phyloP scores from a whole-genome alignment of 495 filamentous ascomycete species.

The Staphylotrichum tortipilum region DNA sequence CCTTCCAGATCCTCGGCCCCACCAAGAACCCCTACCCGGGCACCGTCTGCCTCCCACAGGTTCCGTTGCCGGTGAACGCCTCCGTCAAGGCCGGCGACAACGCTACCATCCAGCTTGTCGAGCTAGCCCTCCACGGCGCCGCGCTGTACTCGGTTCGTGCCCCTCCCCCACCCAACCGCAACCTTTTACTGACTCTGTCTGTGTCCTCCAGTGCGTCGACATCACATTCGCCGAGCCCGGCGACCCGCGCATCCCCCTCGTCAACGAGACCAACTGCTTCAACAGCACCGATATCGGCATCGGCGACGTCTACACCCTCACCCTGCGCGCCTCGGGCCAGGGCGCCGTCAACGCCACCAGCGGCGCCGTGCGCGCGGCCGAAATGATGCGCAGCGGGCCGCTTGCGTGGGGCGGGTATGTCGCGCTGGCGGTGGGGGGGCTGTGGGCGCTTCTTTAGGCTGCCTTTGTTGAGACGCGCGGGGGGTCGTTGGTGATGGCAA shows the following conservation, averaged over 20 bases:
- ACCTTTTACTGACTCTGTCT: background rate
- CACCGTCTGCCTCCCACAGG: conserved; percentile 80
- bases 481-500: background rate
- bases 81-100: conserved; percentile 72
- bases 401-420: conserved; percentile 29
- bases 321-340: conserved; percentile 29
- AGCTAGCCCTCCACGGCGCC: conserved; percentile 83
- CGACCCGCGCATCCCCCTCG: conserved; percentile 54
- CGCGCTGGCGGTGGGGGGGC: conserved; percentile 25
- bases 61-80: conserved; percentile 70
- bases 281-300: conserved; percentile 70
- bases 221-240: conserved; percentile 64
- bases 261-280: conserved; percentile 74
- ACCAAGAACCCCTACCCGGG: conserved; percentile 73
- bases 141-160: conserved; percentile 77
- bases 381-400: conserved; percentile 5
- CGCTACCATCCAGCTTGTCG: conserved; percentile 90
- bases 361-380: conserved; percentile 6
- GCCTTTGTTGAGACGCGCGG: no score
- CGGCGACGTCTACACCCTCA: conserved; percentile 62
- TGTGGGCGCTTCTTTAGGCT: conserved; percentile 28
- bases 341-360: conserved; percentile 18
- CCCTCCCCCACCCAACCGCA: background rate
- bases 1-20: conserved; percentile 83
- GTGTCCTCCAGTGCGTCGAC: conserved; percentile 69